These are phyloP conservation scores for Neoscytalidium dimidiatum DNA, from an alignment of 2,329 filamentous ascomycete genomes.

Conservation along the genomic window DNA sequence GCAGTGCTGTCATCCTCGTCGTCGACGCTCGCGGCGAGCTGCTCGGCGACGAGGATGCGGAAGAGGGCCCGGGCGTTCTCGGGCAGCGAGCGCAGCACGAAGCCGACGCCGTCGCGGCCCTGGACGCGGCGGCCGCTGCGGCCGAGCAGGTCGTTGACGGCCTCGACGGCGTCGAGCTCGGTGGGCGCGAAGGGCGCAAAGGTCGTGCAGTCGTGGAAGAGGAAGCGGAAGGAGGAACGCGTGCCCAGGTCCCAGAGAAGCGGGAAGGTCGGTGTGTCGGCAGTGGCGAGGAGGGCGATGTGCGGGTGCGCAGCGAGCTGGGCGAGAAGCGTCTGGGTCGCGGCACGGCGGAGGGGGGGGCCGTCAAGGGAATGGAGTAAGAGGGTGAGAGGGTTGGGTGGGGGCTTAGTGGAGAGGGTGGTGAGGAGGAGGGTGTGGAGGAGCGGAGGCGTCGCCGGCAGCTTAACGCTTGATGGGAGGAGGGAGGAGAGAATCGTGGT, in stretches of 20 bases:
- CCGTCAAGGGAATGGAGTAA: conserved; percentile 89
- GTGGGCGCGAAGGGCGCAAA: conserved; percentile 66
- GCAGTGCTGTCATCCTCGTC: conserved; percentile 47
- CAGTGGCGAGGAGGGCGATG: conserved; percentile 75
- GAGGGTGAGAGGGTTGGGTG: conserved; percentile 29
- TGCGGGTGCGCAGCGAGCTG: conserved; percentile 73
- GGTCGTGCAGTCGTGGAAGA: conserved; percentile 94
- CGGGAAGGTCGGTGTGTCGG: conserved; percentile 84
- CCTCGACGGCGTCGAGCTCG: conserved; percentile 84
- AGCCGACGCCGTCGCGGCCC: conserved; percentile 87
- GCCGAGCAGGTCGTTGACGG: conserved; percentile 84
- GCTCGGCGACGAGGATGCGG: conserved; percentile 79
- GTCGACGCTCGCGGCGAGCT: conserved; percentile 69
- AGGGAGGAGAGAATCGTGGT: conserved; percentile 68
- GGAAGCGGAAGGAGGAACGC: conserved; percentile 79
- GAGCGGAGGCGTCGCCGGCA: conserved; percentile 66
- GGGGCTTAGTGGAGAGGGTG: conserved; percentile 54
- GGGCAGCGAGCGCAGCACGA: conserved; percentile 85
- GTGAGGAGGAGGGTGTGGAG: conserved; percentile 68
- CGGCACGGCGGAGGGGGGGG: conserved; percentile 68
- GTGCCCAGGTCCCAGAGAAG: conserved; percentile 87
- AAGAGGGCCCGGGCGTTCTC: conserved; percentile 92
- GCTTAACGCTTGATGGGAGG: conserved; percentile 50
- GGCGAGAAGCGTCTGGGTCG: conserved; percentile 71
- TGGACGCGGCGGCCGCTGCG: conserved; percentile 77